These are phyloP conservation scores for Fusarium nisikadoi DNA, from an alignment of 2,329 filamentous ascomycete species.

Conservation along the genomic window DNA sequence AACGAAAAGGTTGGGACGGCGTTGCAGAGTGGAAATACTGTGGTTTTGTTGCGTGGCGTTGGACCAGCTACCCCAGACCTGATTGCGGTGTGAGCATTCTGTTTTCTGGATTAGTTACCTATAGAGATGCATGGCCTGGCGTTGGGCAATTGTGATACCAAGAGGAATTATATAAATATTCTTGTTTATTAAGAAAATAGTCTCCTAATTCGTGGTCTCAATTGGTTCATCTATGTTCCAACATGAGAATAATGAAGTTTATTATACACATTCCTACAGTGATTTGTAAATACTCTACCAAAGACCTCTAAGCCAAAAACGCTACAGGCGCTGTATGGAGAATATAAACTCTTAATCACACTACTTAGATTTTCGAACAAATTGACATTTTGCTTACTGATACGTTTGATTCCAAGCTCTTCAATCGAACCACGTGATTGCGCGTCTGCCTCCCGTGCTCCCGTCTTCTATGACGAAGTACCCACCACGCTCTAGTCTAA, in stretches of 20 bases:
- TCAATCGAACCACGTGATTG: constrained; percentile 14
- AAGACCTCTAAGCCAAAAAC: not conserved
- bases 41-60: constrained; percentile 87
- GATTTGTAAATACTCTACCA: not conserved
- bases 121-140: constrained; percentile 34
- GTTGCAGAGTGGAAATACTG: constrained; percentile 84
- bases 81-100: constrained; percentile 59
- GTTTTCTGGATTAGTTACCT: not conserved
- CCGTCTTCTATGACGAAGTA: constrained; percentile 30
- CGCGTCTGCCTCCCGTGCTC: constrained; percentile 1
- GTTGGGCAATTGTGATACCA: constrained; percentile 24
- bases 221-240: not conserved
- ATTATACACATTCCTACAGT: accelerated
- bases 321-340: no score
- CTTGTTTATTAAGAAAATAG: not conserved
- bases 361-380: not conserved
- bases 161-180: not conserved
- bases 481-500: constrained; percentile 1
- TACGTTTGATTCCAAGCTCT: not conserved
- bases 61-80: constrained; percentile 77
- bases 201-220: not conserved
- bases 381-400: not conserved
- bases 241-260: not conserved
- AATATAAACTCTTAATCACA: not conserved
- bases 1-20: constrained; percentile 82